These are phyloP conservation scores for Aspergillus candidus DNA, from an alignment of 2,329 filamentous ascomycete genomes.

Conservation along the genomic window DNA sequence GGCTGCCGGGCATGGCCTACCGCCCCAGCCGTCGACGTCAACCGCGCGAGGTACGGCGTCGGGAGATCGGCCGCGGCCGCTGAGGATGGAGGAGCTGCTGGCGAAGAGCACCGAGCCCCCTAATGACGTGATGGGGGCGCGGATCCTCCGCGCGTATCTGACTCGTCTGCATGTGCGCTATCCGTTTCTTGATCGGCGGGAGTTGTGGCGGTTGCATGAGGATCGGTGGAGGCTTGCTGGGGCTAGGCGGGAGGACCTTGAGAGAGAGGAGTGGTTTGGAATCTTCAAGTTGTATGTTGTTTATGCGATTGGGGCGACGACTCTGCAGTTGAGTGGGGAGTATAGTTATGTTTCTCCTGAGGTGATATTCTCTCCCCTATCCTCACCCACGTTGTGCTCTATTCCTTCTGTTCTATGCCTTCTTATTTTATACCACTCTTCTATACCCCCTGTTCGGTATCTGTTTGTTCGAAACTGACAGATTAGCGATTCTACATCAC, in stretches of 20 bases:
- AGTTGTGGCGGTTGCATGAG: constrained; percentile 42
- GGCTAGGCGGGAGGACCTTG: constrained; percentile 28
- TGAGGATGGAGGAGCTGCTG: constrained; percentile 39
- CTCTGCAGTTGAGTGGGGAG: constrained; percentile 44
- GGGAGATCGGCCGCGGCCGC: constrained; percentile 22
- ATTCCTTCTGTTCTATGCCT: no score
- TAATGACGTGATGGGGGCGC: constrained; percentile 40
- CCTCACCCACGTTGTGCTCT: no score
- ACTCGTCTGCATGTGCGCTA: constrained; percentile 45
- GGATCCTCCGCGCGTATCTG: constrained; percentile 43
- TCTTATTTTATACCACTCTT: not conserved
- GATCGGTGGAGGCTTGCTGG: constrained; percentile 36
- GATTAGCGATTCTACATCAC: constrained; percentile 44
- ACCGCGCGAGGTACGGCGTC: constrained; percentile 3
- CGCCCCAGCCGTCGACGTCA: constrained; percentile 12
- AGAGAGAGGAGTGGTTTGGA: constrained; percentile 37
- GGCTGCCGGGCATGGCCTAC: constrained; percentile 3
- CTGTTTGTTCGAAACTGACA: not conserved
- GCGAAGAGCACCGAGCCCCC: constrained; percentile 43
- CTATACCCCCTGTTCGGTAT: not conserved
- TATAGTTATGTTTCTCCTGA: constrained; percentile 40
- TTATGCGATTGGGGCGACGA: constrained; percentile 48
- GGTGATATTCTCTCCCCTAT: constrained; percentile 20
- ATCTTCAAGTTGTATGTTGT: constrained; percentile 49
- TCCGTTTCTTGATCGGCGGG: constrained; percentile 44